Evolutionary conservation across 352 stramenopile species (phyloP).

Genomic region (Phytophthora pseudosyringae): DNA sequence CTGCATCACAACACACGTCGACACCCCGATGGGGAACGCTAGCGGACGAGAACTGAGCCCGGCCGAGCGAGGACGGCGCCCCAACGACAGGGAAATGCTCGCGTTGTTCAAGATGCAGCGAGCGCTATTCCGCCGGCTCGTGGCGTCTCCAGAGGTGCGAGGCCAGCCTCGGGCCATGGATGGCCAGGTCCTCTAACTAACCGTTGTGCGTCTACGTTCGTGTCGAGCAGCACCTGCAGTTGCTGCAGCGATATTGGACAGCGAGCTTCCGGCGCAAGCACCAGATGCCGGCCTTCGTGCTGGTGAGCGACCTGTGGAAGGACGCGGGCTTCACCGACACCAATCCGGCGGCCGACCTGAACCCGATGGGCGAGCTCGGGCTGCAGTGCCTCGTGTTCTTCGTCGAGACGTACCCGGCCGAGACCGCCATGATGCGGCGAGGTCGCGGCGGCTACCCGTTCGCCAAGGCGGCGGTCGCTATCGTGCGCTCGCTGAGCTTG

Average conservation of each 20-base stretch:
- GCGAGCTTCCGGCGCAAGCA: slow-evolving; percentile 49
- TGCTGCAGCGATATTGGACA: slow-evolving; percentile 71
- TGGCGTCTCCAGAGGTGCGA: slow-evolving; percentile 67
- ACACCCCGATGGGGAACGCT: slow-evolving; percentile 53
- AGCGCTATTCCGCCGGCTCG: slow-evolving; percentile 57
- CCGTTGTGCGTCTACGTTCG: not conserved
- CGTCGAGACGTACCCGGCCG: slow-evolving; percentile 57
- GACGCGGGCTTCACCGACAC: slow-evolving; percentile 55
- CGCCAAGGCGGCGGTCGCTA: slow-evolving; percentile 57
- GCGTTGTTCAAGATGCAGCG: slow-evolving; percentile 69
- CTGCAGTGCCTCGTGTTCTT: slow-evolving; percentile 78
- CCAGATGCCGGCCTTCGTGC: slow-evolving; percentile 47
- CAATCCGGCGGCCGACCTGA: slow-evolving; percentile 63
- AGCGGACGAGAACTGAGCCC: slow-evolving; percentile 33
- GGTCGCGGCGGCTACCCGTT: slow-evolving; percentile 67
- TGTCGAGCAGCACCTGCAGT: slow-evolving; percentile 49
- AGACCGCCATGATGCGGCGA: slow-evolving; percentile 73
- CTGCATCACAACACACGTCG: not conserved
- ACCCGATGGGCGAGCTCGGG: slow-evolving; percentile 61
- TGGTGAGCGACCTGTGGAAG: slow-evolving; percentile 52
- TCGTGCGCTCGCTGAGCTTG: slow-evolving; percentile 58
- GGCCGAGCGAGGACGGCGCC: slow-evolving; percentile 52
- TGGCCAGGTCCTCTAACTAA: not conserved
- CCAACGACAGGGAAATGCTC: slow-evolving; percentile 70
- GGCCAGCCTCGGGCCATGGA: not conserved